Evolutionary conservation across 108 stramenopile genomes (phyloP).

Genomic region (Fistulifera solaris): DNA sequence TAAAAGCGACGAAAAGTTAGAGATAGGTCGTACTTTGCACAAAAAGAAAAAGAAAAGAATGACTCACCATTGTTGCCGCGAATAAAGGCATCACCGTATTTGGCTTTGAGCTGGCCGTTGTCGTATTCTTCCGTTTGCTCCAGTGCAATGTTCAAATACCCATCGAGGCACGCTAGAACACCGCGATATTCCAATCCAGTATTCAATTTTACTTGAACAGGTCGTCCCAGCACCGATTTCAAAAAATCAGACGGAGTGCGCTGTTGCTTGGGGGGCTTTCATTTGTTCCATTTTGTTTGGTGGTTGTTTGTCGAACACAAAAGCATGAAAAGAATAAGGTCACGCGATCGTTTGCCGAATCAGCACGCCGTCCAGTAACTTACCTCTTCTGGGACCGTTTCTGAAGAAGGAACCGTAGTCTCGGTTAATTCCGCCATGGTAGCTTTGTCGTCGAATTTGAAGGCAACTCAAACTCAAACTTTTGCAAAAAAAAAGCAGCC

Average conservation of each 20-base stretch:
- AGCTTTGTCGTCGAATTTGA: too few species aligned
- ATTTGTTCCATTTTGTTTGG: too few species aligned
- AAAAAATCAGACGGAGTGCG: conserved; percentile 82
- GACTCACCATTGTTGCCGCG: conserved; percentile 94
- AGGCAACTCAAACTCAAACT: too few species aligned
- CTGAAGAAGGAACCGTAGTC: too few species aligned
- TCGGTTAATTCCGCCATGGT: too few species aligned
- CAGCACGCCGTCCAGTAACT: too few species aligned
- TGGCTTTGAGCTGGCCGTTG: conserved; percentile 95
- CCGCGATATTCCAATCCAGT: conserved; percentile 94
- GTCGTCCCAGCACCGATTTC: conserved; percentile 84
- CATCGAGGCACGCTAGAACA: conserved; percentile 97
- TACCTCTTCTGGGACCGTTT: too few species aligned
- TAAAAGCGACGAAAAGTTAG: neutral
- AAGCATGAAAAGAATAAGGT: too few species aligned
- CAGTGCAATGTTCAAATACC: conserved; percentile 99
- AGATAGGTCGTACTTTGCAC: neutral
- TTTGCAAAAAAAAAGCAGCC: too few species aligned
- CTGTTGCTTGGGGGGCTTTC: conserved; percentile 24
- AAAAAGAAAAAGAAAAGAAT: neutral
- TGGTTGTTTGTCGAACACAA: too few species aligned
- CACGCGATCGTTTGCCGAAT: too few species aligned
- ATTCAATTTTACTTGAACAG: conserved; percentile 94
- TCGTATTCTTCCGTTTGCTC: conserved; percentile 98
- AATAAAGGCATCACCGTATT: conserved; percentile 99